phyloP scores from a whole-genome alignment of 805 yeast genomes.

The Dipodascus geniculatus region DNA sequence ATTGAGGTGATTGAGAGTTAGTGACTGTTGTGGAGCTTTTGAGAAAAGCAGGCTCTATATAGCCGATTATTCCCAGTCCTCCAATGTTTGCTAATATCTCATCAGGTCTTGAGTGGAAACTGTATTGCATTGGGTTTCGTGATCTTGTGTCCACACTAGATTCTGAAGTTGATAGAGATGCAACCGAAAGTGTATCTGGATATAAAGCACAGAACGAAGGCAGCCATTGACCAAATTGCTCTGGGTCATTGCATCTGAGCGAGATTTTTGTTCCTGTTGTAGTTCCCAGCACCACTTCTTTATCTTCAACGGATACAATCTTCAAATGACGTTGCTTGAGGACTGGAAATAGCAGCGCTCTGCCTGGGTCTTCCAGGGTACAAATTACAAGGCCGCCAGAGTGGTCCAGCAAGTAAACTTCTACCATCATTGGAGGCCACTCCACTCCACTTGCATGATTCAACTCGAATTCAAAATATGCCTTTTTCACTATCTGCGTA shows the following conservation, averaged over 20 bases:
- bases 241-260: constrained; percentile 6
- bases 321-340: constrained; percentile 10
- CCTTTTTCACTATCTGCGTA: constrained; percentile 7
- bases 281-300: constrained; percentile 2
- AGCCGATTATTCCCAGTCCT: constrained; percentile 3
- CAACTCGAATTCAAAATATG: constrained; percentile 10
- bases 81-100: constrained; percentile 3
- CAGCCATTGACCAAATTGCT: constrained; percentile 5
- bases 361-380: constrained; percentile 14
- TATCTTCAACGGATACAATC: not conserved
- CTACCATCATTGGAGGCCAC: constrained; percentile 3
- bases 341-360: constrained; percentile 15
- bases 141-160: constrained; percentile 4
- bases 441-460: constrained; percentile 8
- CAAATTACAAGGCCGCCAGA: constrained; percentile 12
- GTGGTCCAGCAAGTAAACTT: constrained; percentile 8
- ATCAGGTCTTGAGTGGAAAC: constrained; percentile 3
- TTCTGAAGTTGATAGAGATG: constrained; percentile 3
- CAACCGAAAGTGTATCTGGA: constrained; percentile 2
- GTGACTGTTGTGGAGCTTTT: not conserved
- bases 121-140: constrained; percentile 2
- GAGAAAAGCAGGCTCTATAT: not conserved
- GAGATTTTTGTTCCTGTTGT: constrained; percentile 4
- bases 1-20: not conserved
- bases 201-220: constrained; percentile 2